These are phyloP conservation scores for Sphagnum contortum DNA, from an alignment of 225 moss, liverwort and hornwort species.

Conservation along the genomic window DNA sequence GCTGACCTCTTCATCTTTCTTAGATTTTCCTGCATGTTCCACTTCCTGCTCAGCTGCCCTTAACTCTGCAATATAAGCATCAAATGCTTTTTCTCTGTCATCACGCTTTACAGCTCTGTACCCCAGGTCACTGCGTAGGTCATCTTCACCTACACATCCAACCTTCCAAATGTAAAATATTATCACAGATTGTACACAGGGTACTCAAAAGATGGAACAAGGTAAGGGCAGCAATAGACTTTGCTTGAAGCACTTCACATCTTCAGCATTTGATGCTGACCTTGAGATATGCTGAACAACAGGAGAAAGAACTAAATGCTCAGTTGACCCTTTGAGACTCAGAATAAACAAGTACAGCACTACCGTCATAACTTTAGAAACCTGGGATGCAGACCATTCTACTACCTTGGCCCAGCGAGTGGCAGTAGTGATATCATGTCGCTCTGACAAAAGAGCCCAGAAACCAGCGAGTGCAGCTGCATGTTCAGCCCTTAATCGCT, in stretches of 20 bases:
- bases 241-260: too few species aligned
- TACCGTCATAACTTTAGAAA: too few species aligned
- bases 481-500: conserved; percentile 58
- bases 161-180: too few species aligned
- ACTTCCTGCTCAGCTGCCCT: conserved; percentile 72
- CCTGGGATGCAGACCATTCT: too few species aligned
- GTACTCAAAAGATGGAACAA: too few species aligned
- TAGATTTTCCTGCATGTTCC: conserved; percentile 70
- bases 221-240: too few species aligned
- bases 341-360: too few species aligned
- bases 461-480: conserved; percentile 65
- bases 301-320: too few species aligned
- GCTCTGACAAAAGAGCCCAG: conserved; percentile 55
- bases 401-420: conserved; percentile 85
- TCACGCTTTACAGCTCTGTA: conserved; percentile 66
- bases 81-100: conserved; percentile 69
- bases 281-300: too few species aligned
- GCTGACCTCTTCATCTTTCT: conserved; percentile 79
- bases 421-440: conserved; percentile 49
- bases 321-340: too few species aligned
- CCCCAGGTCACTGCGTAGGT: conserved; percentile 52
- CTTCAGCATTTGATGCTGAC: too few species aligned
- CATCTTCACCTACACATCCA: conserved; percentile 50
- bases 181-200: too few species aligned
- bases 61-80: conserved; percentile 61